Percentiles rank a stretch among this genome's conserved stretches.
phyloP scores from a whole-genome alignment of 768 basidiomycete genomes.

The Russula earlei region DNA sequence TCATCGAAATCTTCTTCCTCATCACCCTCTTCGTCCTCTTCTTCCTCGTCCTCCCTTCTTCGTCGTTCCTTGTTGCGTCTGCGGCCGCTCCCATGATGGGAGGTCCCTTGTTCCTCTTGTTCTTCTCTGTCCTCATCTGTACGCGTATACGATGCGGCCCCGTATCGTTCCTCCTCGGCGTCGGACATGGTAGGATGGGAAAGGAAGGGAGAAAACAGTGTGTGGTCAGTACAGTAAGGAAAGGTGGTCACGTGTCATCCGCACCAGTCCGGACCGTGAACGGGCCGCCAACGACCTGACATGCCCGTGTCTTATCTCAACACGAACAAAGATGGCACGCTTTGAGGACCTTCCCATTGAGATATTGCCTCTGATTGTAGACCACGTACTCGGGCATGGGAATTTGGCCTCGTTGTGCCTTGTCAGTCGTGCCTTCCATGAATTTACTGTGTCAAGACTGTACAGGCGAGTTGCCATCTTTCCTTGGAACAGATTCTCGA shows the following conservation, averaged over 20 bases:
- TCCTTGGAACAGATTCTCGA: conserved; percentile 62
- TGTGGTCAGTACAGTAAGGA: no score
- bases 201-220: conserved; percentile 5
- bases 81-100: conserved; percentile 23
- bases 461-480: conserved; percentile 55
- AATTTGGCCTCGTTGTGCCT: conserved; percentile 45
- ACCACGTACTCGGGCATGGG: conserved; percentile 39
- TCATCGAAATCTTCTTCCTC: conserved; percentile 32
- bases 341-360: conserved; percentile 60
- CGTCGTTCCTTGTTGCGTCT: conserved; percentile 34
- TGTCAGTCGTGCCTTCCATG: conserved; percentile 48
- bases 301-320: no score
- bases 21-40: conserved; percentile 34
- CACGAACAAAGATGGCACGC: conserved; percentile 4
- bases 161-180: conserved; percentile 29
- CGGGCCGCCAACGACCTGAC: no score
- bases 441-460: conserved; percentile 40
- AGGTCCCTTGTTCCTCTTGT: conserved; percentile 28
- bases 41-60: conserved; percentile 28
- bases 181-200: conserved; percentile 36
- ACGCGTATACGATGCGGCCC: conserved; percentile 26
- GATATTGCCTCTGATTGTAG: conserved; percentile 47
- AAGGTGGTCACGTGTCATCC: not conserved
- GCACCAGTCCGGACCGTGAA: not conserved
- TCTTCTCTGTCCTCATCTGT: conserved; percentile 25